Evolutionary conservation across 176 grass and related monocot species (phyloP).

Genomic region (Aegilops umbellulata): DNA sequence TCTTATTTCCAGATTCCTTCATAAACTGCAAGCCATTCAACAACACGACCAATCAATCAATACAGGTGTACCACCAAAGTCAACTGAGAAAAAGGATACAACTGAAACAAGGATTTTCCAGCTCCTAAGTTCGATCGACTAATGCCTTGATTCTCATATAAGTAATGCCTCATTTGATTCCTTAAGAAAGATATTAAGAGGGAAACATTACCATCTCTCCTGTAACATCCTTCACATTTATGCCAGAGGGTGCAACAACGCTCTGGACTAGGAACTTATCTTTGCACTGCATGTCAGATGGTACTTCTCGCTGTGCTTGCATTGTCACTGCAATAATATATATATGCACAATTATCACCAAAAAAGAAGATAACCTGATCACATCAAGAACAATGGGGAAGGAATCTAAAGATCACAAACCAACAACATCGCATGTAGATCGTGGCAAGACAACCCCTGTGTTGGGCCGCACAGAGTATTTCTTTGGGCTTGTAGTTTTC

Average conservation of each 20-base stretch:
- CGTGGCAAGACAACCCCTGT: constrained; percentile 57
- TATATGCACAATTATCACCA: not conserved
- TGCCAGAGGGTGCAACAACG: constrained; percentile 36
- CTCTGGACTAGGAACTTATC: constrained; percentile 83
- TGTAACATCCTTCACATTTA: constrained; percentile 56
- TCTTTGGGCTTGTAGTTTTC: constrained; percentile 84
- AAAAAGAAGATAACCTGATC: not conserved
- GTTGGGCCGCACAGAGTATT: constrained; percentile 76
- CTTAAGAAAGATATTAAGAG: not conserved
- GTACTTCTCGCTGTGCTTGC: constrained; percentile 60
- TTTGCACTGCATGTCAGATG: constrained; percentile 68
- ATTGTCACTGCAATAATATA: constrained; percentile 57
- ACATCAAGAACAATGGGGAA: not conserved
- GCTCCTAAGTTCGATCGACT: not conserved
- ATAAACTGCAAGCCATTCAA: constrained; percentile 52
- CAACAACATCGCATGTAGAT: constrained; percentile 72
- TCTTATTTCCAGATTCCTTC: constrained; percentile 58
- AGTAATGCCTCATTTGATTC: not conserved
- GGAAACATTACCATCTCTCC: constrained; percentile 52
- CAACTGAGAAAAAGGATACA: not conserved
- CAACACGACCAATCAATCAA: not conserved
- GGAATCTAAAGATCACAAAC: constrained; percentile 30
- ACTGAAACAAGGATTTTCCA: not conserved
- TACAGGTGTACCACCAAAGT: not conserved
- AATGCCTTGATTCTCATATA: not conserved